Evolutionary conservation across 2,329 filamentous ascomycete genomes (phyloP).

Genomic region (Cladorrhinum sp.): DNA sequence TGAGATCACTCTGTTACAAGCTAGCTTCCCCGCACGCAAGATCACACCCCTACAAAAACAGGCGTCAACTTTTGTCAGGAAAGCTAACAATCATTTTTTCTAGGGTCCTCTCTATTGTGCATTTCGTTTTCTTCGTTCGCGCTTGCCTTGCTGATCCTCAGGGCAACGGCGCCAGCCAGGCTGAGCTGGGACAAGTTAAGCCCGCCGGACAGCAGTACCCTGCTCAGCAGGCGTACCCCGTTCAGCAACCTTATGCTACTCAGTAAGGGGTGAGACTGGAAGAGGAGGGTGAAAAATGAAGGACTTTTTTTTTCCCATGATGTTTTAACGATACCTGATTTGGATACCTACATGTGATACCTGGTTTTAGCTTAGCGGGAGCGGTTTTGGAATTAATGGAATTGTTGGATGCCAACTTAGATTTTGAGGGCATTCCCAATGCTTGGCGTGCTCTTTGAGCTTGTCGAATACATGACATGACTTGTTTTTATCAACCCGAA

Average conservation of each 20-base stretch:
- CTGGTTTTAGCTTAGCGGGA: background rate
- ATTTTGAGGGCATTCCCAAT: background rate
- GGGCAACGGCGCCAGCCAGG: slow-evolving; percentile 20
- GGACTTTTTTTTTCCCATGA: background rate
- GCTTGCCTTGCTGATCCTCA: slow-evolving; percentile 31
- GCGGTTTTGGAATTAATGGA: background rate
- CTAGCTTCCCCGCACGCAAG: background rate
- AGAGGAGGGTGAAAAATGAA: background rate
- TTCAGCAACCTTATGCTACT: slow-evolving; percentile 13
- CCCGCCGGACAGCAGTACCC: slow-evolving; percentile 11
- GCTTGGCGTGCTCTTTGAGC: background rate
- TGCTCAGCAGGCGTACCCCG: slow-evolving; percentile 10
- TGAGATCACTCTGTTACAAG: background rate
- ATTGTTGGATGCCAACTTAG: background rate
- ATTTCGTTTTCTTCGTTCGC: slow-evolving; percentile 39
- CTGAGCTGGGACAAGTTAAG: slow-evolving; percentile 33
- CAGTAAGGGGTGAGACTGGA: background rate
- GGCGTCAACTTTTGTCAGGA: background rate
- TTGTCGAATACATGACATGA: background rate
- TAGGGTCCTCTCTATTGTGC: slow-evolving; percentile 40
- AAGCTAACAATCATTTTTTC: background rate
- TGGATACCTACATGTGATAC: background rate
- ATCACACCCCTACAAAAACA: no score
- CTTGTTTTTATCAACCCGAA: background rate
- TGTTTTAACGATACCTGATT: background rate